Base-by-base conservation (phyloP, 2,329 filamentous ascomycete genomes). In the Exophiala mesophila region DNA sequence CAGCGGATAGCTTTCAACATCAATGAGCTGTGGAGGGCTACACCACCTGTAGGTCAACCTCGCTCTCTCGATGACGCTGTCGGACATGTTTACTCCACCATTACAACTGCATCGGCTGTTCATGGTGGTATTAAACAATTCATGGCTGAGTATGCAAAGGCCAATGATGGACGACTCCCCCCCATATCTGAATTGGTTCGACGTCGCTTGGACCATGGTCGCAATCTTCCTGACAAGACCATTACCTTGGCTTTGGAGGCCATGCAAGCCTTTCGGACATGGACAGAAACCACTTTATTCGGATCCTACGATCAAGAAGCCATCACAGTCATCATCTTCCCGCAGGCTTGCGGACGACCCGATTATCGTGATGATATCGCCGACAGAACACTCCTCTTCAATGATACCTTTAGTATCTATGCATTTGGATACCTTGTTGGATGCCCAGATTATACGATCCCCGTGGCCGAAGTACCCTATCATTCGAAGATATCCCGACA, bases 111-210 rank as follows among this genome's bases (percentile, higher is more conserved):
- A 6, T 52, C 63, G 71, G 50, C 73, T 74, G 49, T 67, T 59
- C 8, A 56, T 51, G n/a, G 64, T 66, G 2, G 77, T 16, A 64
- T 68, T 2, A 63, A 70, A 12, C 69, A 71, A 0, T 59, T 63
- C 35, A 59, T 55, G 20, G 41, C 34, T 13, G 55, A 60, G 44
- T 60, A 60, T 31, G 50, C 45, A 9, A 45, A 40, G 6, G 26
- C 39, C 2, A 42, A 60, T 28, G 39, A 49, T 3, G 59, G 57
- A 17, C 52, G 55, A 10, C 42, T 39, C 9, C 59, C 58, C 9
- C 74, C 75, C 53, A 73, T 71, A 30, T 67, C 75, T 41, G 72
- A 73, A 0, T 64, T 66, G 0, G 72, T 73, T 1, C 49, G 71
- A 1, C 61, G 63, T 0, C 67, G 73, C 8, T 75, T 71, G 68